Evolutionary conservation across 805 yeast genomes (phyloP).

Genomic region (Metschnikowia peoriensis): DNA sequence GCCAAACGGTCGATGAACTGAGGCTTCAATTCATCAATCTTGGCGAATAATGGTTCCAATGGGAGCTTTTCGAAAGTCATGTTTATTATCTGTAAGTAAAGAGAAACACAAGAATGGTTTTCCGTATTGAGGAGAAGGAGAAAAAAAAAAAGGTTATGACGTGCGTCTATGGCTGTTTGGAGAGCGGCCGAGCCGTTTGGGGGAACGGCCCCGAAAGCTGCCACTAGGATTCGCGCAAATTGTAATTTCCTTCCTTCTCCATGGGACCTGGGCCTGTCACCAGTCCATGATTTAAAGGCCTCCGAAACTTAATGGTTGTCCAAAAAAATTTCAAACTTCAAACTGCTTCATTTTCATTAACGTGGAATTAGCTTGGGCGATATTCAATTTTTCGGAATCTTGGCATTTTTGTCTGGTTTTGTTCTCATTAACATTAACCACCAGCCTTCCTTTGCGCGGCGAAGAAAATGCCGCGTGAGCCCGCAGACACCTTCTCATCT

Average conservation of each 20-base stretch:
- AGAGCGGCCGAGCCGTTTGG: constrained; percentile 1
- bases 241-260: background rate
- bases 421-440: background rate
- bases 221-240: background rate
- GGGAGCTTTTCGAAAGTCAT: constrained; percentile 42
- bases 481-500: background rate
- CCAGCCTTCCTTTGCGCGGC: background rate
- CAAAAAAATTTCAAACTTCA: too few relatives aligned
- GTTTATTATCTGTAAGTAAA: background rate
- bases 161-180: background rate
- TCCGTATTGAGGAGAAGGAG: background rate
- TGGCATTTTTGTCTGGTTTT: too few relatives aligned
- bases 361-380: too few relatives aligned
- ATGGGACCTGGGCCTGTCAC: background rate
- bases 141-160: background rate
- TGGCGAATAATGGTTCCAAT: constrained; percentile 49
- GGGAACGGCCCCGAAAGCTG: background rate
- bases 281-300: too few relatives aligned
- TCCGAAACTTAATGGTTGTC: too few relatives aligned
- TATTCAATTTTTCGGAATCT: too few relatives aligned
- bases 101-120: background rate
- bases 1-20: constrained; percentile 67
- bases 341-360: too few relatives aligned
- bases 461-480: background rate
- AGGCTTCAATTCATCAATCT: constrained; percentile 75